A percentile compares a stretch with the other conserved stretches of the same genome.
These are phyloP conservation scores for Eucalyptus tenuipes DNA, from an alignment of 345 rosid species.

Conservation along the genomic window DNA sequence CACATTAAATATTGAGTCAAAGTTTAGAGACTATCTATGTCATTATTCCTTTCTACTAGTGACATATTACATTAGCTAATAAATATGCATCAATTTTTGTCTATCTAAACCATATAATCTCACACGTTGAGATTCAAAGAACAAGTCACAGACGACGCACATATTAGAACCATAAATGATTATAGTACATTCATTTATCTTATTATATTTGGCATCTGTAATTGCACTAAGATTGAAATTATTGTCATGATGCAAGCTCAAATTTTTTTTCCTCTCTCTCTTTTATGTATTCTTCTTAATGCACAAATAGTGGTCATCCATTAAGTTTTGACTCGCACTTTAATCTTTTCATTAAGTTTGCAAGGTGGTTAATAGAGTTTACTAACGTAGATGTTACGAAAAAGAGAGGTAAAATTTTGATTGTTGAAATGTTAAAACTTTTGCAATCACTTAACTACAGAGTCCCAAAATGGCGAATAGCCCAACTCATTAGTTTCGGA, in stretches of 20 bases:
- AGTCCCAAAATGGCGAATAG: background rate
- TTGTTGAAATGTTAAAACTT: background rate
- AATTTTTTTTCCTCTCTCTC: background rate
- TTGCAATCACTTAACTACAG: background rate
- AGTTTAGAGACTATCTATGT: too few relatives aligned
- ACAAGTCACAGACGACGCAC: background rate
- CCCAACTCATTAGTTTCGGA: background rate
- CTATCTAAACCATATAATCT: background rate
- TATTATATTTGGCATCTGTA: background rate
- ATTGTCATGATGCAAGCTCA: background rate
- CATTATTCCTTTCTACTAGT: too few relatives aligned
- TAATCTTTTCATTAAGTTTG: background rate
- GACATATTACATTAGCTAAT: too few relatives aligned
- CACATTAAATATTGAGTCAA: fast-evolving
- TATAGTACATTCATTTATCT: background rate
- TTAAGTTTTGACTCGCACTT: background rate
- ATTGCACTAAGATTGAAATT: background rate
- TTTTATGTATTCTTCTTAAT: background rate
- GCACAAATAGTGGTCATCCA: background rate
- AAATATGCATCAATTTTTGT: background rate
- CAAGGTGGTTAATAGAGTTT: background rate
- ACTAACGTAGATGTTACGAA: background rate
- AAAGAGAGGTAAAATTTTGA: background rate
- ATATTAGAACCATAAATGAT: too few relatives aligned
- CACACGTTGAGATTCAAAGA: background rate